Base-by-base conservation (phyloP, 2,329 filamentous ascomycete genomes). In the Colletotrichum endophyticum region DNA sequence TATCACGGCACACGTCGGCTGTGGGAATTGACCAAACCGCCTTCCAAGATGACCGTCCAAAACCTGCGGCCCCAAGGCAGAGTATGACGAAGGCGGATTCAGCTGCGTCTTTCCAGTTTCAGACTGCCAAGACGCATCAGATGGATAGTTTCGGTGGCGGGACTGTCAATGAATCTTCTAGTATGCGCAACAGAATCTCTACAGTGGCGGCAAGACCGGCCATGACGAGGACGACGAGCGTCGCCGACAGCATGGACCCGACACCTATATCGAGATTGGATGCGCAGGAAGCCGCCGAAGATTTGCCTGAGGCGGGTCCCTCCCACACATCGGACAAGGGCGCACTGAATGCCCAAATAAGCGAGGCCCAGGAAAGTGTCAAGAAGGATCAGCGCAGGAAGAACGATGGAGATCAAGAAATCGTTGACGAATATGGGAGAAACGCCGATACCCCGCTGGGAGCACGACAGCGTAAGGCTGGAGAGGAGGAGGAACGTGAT, bases 121-220 rank as follows among this genome's bases (percentile, higher is more conserved):
- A 85, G 25, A 87, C 87, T 2, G 86, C 87, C 28, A 84, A 80
- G n/a, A 87, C 85, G 5, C 85, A 87, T 22, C 83, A 82, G 32
- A 75, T 69, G 32, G 81, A 84, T 32, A 79, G 78, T 53, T 77
- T 82, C 9, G 80, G 79, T 44, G 72, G 78, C 8, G 81, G 83
- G 8, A 79, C 80, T 8, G 81, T 80, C 19, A 87, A 90, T 59
- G 79, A 84, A 13, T 86, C 84, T 6, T 83, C 83, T 11, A 86
- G 84, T 66, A 82, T 83, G 1, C 81, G 88, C 6, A 89, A 89
- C 80, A 86, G 85, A 66, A 84, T 86, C 3, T 81, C 85, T 1
- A 82, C 84, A 2, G 44, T n/a, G 9, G 59, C 34, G 28, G 57
- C 63, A 13, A 77, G 59, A 19, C 64, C 49, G 12, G 19, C 49